Base-by-base conservation (phyloP, 2,329 filamentous ascomycete genomes). In the Colletotrichum costaricense region DNA sequence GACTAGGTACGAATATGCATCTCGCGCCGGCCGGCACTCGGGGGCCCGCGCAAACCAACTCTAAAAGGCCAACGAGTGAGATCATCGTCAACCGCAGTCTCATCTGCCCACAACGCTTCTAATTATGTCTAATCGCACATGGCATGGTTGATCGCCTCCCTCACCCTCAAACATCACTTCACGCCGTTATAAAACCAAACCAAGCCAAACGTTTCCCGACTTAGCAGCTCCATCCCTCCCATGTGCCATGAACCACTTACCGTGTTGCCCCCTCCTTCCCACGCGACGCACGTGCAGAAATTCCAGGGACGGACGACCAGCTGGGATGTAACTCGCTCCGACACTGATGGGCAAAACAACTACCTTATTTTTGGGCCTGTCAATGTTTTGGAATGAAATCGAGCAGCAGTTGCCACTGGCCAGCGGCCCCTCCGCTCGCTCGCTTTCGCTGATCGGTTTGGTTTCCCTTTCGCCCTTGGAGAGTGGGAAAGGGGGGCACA, bases 141-240 rank as follows among this genome's bases (percentile, higher is more conserved):
- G 24, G 26, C 26, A 49, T 49, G 16, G 38, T 42, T 26, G 28
- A 16, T 49, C 35, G 22, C 55, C 14, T 57, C 30, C 42, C 42
- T 46, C 42, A 19, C 42, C 42, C 38, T 52, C 22, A 62, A 28
- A 46, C 38, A 14, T 52, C 28, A 54, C 60, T 19, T 62, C 14
- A 22, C 26, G 42, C n/a, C 42, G 42, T 46, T n/a, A n/a, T n/a
- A 46, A 46, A 46, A 46, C 42, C 42, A 46, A 46, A 46, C 42
- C 28, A 67, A 35, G 26, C 55, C 56, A 62, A 68, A 63, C 57
- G 30, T 68, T 38, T 38, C 56, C 38, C 58, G 35, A 54, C 30
- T 42, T 49, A 52, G 60, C 46, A 12, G n/a, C 5, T 19, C 28
- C 60, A 38, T 38, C 19, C 6, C 42, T n/a, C 42, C 42, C 42